Base-by-base conservation (phyloP, 108 stramenopile genomes). In the Fragilariopsis cylindrus region DNA sequence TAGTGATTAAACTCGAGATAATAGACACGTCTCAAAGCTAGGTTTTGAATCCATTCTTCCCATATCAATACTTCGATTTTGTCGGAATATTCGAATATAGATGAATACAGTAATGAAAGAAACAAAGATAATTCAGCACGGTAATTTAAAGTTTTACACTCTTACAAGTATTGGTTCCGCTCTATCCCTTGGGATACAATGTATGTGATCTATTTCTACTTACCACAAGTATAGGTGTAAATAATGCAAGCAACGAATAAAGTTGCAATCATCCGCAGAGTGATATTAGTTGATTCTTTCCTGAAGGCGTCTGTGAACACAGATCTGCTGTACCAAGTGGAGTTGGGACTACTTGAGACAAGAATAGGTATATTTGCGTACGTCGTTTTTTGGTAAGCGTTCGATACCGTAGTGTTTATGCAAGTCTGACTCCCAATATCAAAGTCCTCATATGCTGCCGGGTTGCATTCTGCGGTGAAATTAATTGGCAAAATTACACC, bases 1-100 rank as follows among this genome's bases (percentile, higher is more conserved):
- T 85, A 91, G 50, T 88, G 85, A 82, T 90, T 79, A 13, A 73
- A 75, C 78, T 95, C 94, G 39, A 95, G 73, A 69, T 92, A 92
- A 69, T 89, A 95, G 30, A 91, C 88, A 50, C 94, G 85, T 42
- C 94, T 72, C 63, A 95, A 45, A 8, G 87, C 90, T 56, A 91
- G 75, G 53, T 87, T 81, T 57, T 89, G 81, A 54, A 76, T 83
- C 90, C 91, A 95, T 72, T 95, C 91, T 45, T 79, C 60, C 69
- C 81, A 70, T 48, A 91, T 63, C 62, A 82, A 72, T 19, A 75
- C 70, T 43, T 30, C 30, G 30, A 30, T 30, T 30, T 30, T 30
- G 30, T 30, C 30, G 30, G 30, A 30, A 30, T 30, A 30, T 30
- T 30, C 30, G 30, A 30, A 30, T 30, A 80, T 67, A 21, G 18